A percentile compares a stretch with the other conserved stretches of the same genome.
These are phyloP conservation scores for Apiospora pterosperma DNA, from an alignment of 2,329 filamentous ascomycete species.

Conservation along the genomic window DNA sequence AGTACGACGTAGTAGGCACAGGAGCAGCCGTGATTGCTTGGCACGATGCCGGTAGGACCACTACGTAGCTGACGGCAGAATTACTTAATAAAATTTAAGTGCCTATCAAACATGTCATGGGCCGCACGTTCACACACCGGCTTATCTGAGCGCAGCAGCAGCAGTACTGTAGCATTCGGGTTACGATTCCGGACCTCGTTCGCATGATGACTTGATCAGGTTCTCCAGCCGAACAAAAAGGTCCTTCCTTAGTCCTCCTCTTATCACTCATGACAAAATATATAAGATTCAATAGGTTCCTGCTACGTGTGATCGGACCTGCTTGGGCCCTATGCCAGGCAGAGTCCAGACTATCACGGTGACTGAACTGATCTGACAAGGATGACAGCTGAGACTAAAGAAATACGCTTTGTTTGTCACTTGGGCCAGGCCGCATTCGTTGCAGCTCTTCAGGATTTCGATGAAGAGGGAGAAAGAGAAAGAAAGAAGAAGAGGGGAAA, in stretches of 20 bases:
- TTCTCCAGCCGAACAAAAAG: neutral
- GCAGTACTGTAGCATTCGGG: neutral
- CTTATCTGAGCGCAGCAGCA: neutral
- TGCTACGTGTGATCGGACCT: neutral
- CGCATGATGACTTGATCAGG: neutral
- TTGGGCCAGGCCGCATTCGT: neutral
- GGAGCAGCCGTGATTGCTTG: no score
- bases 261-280: neutral
- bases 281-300: neutral
- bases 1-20: no score
- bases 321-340: neutral
- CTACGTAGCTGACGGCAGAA: neutral
- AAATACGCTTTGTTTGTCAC: neutral
- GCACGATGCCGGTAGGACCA: neutral
- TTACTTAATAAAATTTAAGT: neutral
- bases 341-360: neutral
- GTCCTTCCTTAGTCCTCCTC: neutral
- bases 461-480: neutral
- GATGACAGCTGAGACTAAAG: neutral
- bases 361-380: neutral
- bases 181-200: neutral
- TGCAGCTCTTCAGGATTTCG: neutral
- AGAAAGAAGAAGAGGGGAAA: neutral
- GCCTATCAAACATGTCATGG: neutral
- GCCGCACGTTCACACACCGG: neutral